Evolutionary conservation across 2,329 filamentous ascomycete species (phyloP).

Genomic region (Pyricularia grisea): DNA sequence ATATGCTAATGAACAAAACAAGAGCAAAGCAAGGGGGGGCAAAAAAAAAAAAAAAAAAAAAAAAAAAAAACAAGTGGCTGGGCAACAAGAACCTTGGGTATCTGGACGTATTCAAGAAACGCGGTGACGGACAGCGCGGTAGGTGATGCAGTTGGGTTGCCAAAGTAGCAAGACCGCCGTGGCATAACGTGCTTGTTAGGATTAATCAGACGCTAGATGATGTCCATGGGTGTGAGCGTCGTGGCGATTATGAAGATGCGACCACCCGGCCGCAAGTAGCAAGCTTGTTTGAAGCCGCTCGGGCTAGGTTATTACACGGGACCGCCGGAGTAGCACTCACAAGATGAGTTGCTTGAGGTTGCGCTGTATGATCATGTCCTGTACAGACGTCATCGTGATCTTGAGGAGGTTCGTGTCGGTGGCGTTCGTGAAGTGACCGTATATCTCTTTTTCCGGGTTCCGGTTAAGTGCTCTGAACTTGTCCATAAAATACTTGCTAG

Average conservation of each 20-base stretch:
- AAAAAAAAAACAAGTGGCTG: neutral
- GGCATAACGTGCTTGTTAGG: neutral
- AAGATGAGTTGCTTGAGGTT: conserved; percentile 73
- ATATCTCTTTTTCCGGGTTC: conserved; percentile 54
- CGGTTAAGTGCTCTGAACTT: conserved; percentile 72
- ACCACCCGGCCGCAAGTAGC: no score
- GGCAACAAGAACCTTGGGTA: neutral
- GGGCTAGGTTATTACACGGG: neutral
- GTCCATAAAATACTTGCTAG: conserved; percentile 73
- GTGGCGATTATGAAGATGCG: neutral
- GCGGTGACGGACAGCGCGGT: neutral
- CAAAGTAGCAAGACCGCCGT: neutral
- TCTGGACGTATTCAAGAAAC: neutral
- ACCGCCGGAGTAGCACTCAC: conserved; percentile 26
- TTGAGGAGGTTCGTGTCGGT: conserved; percentile 68
- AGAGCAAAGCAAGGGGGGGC: no score
- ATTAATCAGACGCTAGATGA: neutral
- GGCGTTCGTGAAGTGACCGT: conserved; percentile 53
- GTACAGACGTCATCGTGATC: conserved; percentile 77
- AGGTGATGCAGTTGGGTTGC: neutral
- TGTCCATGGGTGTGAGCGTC: neutral
- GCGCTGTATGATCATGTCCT: conserved; percentile 81
- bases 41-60: neutral
- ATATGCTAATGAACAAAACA: neutral
- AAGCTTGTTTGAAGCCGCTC: no score